A percentile compares a stretch with the other conserved stretches of the same genome.
Conservation (phyloP, 768 basidiomycete species). For the Baorangia bicolor region DNA sequence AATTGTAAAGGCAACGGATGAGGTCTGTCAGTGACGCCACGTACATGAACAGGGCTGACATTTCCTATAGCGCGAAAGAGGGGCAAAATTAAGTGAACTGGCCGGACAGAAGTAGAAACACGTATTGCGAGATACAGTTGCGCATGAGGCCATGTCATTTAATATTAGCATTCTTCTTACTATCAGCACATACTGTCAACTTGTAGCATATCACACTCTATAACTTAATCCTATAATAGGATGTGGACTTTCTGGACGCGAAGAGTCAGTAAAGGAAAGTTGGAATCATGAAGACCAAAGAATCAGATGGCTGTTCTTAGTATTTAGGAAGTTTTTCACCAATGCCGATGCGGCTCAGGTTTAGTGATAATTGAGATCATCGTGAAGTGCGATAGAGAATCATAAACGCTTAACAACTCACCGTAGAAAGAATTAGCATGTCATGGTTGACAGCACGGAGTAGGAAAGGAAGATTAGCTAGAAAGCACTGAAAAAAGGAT, state of each 20-base stretch:
- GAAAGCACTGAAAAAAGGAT: too few species aligned
- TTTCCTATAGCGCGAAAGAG: constrained; percentile 49
- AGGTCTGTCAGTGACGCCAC: constrained; percentile 35
- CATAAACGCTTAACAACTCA: constrained; percentile 1
- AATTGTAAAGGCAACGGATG: constrained; percentile 65
- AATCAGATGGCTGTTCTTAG: constrained; percentile 38
- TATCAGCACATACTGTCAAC: not conserved
- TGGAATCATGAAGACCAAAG: not conserved
- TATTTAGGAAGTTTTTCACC: constrained; percentile 31
- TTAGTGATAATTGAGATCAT: constrained; percentile 27
- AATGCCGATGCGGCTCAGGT: constrained; percentile 32
- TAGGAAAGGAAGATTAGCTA: too few species aligned
- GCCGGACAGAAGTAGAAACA: constrained; percentile 8
- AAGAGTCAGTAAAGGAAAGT: constrained; percentile 13
- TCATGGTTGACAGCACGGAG: not conserved
- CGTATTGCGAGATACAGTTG: not conserved
- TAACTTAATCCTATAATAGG: not conserved
- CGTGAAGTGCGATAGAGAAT: not conserved
- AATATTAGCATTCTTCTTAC: not conserved
- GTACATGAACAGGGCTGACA: not conserved
- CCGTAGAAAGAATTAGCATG: not conserved
- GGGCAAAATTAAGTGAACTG: constrained; percentile 46
- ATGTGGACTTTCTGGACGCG: constrained; percentile 1
- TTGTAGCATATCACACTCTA: constrained; percentile 1
- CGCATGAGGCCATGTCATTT: not conserved